Base-by-base conservation (phyloP, 1,139 yeast genomes). In the Suhomyces yuchorum region DNA sequence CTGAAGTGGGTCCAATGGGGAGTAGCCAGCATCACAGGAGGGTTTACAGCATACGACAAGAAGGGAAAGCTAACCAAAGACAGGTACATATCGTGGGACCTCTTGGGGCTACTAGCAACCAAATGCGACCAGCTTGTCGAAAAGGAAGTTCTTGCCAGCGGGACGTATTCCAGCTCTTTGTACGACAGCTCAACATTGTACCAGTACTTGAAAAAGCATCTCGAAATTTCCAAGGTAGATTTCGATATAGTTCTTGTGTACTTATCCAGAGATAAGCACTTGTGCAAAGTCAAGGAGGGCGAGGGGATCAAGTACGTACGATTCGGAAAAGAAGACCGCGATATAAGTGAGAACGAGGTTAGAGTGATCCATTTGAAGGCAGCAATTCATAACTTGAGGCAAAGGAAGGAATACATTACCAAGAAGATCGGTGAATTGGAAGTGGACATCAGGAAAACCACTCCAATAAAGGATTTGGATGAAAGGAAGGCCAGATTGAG, bases 341-440 rank as follows among this genome's bases (percentile, higher is more conserved):
- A 39, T 1, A 53, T 73, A 1, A 53, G 63, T 1, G 65, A 62
- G 2, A 67, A 67, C 32, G 80, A 75, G 42, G 59, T 67, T 7
- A 62, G 63, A 4, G 61, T 73, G 3, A 60, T 59, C 30, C 59
- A 59, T 18, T 51, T 65, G 38, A 66, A 61, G 51, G 51, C 61
- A 24, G 60, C 57, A 33, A 58, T 63, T n/a, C 47, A 44, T 30
- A 59, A 53, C 9, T 55, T 71, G 2, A 48, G 51, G 0, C 56
- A 51, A 8, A 58, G 70, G 37, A 59, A 58, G 35, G 40, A 37
- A 0, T 48, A 55, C 5, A 51, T 71, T 17, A 66, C 65, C 30
- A 32, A 26, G 11, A 65, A 67, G 42, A 56, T 73, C 4, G 51
- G 53, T 11, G 61, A 58, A 3, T 54, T 70, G 1, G 58, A 59